Conservation (phyloP, 441 rosid genomes). For the California macrophylla region DNA sequence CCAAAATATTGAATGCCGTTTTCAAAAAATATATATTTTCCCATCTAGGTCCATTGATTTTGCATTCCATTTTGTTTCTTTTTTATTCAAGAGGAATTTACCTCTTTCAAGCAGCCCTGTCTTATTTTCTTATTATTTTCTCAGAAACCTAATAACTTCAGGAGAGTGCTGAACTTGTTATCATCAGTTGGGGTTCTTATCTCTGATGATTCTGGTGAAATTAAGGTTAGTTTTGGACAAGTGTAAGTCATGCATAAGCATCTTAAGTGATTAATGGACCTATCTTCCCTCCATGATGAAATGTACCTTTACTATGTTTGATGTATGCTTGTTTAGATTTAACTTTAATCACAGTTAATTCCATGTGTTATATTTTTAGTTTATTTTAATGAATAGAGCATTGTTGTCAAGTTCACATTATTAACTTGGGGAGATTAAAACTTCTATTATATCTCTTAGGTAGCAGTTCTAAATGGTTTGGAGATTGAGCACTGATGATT, state of each 20-base stretch:
- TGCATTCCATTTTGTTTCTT: too few species aligned
- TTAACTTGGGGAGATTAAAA: background rate
- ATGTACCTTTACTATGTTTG: background rate
- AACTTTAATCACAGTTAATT: background rate
- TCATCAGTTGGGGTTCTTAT: conserved; percentile 54
- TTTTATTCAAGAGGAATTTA: too few species aligned
- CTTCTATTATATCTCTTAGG: background rate
- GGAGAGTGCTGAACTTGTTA: conserved; percentile 47
- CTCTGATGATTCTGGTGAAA: conserved; percentile 34
- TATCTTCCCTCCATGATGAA: conserved; percentile 4
- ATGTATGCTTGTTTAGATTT: background rate
- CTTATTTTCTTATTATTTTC: conserved; percentile 14
- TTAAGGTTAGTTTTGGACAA: conserved; percentile 45
- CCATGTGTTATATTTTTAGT: background rate
- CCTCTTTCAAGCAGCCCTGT: conserved; percentile 8
- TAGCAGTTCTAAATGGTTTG: background rate
- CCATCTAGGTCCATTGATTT: too few species aligned
- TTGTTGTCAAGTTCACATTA: background rate
- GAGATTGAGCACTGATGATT: background rate
- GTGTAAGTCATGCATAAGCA: conserved; percentile 9
- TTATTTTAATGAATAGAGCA: background rate
- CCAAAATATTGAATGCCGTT: too few species aligned
- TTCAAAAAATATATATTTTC: too few species aligned
- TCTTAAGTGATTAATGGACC: conserved; percentile 10
- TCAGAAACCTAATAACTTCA: conserved; percentile 63